phyloP scores from a whole-genome alignment of 2,329 filamentous ascomycete species.

The Sordariomycetes sp. region DNA sequence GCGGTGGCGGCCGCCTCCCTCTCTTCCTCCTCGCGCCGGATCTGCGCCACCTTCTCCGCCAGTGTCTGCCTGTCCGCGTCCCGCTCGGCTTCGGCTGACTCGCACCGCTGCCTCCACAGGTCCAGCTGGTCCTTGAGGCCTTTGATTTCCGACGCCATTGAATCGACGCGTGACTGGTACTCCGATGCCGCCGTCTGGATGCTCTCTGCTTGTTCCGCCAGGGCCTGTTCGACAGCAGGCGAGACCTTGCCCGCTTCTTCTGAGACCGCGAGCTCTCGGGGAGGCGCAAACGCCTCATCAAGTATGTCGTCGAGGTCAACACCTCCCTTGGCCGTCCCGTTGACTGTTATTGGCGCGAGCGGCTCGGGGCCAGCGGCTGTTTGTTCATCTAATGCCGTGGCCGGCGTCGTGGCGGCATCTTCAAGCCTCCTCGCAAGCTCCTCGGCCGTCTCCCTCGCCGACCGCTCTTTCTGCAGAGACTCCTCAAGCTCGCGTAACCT shows the following conservation, averaged over 20 bases:
- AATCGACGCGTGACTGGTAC: constrained; percentile 63
- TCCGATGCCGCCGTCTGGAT: constrained; percentile 24
- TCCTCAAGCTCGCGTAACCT: constrained; percentile 49
- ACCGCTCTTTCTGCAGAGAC: constrained; percentile 66
- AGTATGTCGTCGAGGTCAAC: constrained; percentile 26
- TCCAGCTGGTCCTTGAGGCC: constrained; percentile 74
- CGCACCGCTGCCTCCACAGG: constrained; percentile 63
- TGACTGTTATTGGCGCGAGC: constrained; percentile 15
- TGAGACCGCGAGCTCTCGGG: constrained; percentile 19
- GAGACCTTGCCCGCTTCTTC: constrained; percentile 10
- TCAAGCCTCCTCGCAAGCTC: constrained; percentile 64
- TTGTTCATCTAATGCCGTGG: constrained; percentile 3
- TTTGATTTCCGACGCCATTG: constrained; percentile 69
- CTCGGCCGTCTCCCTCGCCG: constrained; percentile 75
- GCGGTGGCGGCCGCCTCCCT: constrained; percentile 27
- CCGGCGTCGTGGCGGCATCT: constrained; percentile 29
- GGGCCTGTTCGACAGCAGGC: constrained; percentile 2
- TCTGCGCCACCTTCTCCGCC: constrained; percentile 77
- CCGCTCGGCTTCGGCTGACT: constrained; percentile 70
- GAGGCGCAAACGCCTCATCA: constrained; percentile 35
- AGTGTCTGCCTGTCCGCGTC: constrained; percentile 63
- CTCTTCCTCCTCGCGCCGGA: constrained; percentile 55
- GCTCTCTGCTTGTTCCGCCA: constrained; percentile 19
- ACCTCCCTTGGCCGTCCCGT: constrained; percentile 21
- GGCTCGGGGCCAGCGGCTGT: background rate